Evolutionary conservation across 2,329 filamentous ascomycete genomes (phyloP), one percentile per base, ranked within the genome.

Genomic region (Aureobasidium sp.): DNA sequence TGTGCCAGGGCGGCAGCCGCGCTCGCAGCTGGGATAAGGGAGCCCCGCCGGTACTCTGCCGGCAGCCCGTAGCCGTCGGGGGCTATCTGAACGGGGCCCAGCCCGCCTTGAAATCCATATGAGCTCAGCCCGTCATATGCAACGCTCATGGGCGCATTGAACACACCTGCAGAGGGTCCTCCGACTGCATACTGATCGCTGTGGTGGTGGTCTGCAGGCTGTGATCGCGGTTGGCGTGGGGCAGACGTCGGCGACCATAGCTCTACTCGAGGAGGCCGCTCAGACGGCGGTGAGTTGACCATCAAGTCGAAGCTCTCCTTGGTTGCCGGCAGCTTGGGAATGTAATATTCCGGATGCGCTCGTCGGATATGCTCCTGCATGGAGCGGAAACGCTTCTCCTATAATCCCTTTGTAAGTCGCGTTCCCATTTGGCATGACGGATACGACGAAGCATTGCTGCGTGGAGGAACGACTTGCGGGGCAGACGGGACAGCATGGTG

Each of bases 281-380:
- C 87, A 65, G 87, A 87, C 12, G 90, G 92, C 66, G 91, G 88
- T 67, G 90, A 91, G 75, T 87, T 95, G 76, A 97, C 90, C 94
- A 97, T 97, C 75, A 96, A 82, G 72, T 89, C 81, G 77, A 99
- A 97, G 86, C 91, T 97, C 78, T 97, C 93, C 77, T 97, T 93
- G 69, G 93, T 99, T 53, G 94, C 94, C 68, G 94, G 93, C 70
- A 97, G 88, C 84, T 97, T 97, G 55, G 94, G 87, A 70, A 99
- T 96, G 79, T 97, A 97, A 76, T 97, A 89, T 75, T 96, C 91
- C 65, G 93, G 93, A 75, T 99, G 94, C 68, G 94, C 93, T 76
- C 94, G 88, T 71, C 94, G 90, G 72, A 99, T 97, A 74, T 99
- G 94, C 83, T 99, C 94, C 78, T 97, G 94, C 91, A 99, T 97